These are phyloP conservation scores for Cyberlindnera bimundalis DNA, from an alignment of 805 yeast species.

Conservation along the genomic window DNA sequence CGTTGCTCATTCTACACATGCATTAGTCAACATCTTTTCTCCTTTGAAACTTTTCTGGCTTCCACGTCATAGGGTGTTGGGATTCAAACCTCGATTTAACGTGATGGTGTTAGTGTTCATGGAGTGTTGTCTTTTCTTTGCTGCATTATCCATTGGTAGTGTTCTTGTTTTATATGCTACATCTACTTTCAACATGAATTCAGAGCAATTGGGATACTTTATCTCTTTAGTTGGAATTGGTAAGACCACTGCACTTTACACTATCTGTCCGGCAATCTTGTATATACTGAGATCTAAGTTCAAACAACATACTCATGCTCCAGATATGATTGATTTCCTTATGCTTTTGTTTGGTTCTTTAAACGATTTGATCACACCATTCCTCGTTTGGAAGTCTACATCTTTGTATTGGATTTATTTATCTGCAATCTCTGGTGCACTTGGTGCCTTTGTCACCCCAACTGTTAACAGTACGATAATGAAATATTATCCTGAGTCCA, in stretches of 20 bases:
- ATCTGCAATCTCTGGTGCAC: conserved; percentile 24
- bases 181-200: conserved; percentile 49
- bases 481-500: conserved; percentile 56
- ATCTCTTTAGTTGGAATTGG: conserved; percentile 49
- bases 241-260: conserved; percentile 46
- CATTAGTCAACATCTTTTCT: conserved; percentile 13
- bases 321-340: conserved; percentile 51
- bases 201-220: conserved; percentile 52
- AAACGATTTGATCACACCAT: conserved; percentile 38
- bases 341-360: conserved; percentile 32
- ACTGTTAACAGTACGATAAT: conserved; percentile 54
- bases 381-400: conserved; percentile 33
- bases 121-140: conserved; percentile 41
- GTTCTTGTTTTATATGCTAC: conserved; percentile 51
- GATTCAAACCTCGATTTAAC: conserved; percentile 38
- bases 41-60: conserved; percentile 57
- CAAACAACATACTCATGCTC: conserved; percentile 34
- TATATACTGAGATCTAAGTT: conserved; percentile 35
- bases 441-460: conserved; percentile 54
- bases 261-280: conserved; percentile 48
- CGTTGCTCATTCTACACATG: neutral
- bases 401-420: conserved; percentile 13
- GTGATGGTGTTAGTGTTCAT: conserved; percentile 46
- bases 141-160: conserved; percentile 40
- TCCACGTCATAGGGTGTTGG: conserved; percentile 35